Evolutionary conservation across 176 grass and related monocot species (phyloP), one percentile per base, ranked within the genome.

Genomic region (Oryza nivara): DNA sequence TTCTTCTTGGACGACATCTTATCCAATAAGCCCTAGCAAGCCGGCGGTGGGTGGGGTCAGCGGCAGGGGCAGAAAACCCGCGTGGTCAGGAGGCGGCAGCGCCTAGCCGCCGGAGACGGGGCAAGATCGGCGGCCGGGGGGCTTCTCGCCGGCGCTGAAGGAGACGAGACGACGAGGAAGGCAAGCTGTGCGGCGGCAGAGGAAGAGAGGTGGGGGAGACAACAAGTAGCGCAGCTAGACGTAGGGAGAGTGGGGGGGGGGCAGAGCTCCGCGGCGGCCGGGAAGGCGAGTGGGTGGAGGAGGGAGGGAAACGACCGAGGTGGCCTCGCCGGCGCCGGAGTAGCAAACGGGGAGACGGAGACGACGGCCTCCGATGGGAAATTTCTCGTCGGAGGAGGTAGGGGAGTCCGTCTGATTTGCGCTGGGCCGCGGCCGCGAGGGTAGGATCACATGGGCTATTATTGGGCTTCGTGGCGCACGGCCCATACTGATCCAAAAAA

Each of bases 1-100:
- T 87, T 98, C 89, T 92, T 98, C 89, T 93, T 95, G 30, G 84
- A 88, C 73, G 92, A 90, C 95, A 97, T 97, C 51, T 89, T 85
- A 1, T 41, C 36, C 56, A 52, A 51, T 51, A 23, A 79, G 68
- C 19, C 43, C 56, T 60, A 60, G 56, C 3, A 60, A 54, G 6
- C 51, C 16, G 16, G 51, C 51, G 51, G 51, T 19, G 51, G 51
- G 16, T 16, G 16, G 51, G 51, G 16, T 54, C 16, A 12, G 51
- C 51, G 5, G 51, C 13, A 54, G 51, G 51, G 16, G 0, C 0
- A 11, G 0, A 54, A 54, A 54, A 14, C 16, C 16, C 16, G 51
- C 16, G 51, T 54, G 11, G 13, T 54, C 14, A 49, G 47, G 11
- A 49, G 47, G 47, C 47, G 13, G 13, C 13, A 12, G 47, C 47